Percentiles rank a stretch among this genome's conserved stretches.
Evolutionary conservation across 805 yeast genomes (phyloP).

Genomic region (Candida fluviatilis): DNA sequence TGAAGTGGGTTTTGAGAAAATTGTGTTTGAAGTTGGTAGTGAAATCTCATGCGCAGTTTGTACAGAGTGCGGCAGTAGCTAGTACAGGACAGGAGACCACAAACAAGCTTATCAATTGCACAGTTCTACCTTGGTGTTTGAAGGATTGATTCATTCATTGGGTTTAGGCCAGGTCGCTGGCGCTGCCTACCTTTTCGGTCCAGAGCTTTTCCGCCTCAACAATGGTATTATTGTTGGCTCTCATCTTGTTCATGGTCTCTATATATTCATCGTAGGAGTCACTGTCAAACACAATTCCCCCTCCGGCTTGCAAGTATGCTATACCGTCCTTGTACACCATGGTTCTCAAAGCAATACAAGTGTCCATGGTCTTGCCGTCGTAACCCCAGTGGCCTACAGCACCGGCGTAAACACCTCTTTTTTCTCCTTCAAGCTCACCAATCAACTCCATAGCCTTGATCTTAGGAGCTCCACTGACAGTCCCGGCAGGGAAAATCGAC

Average conservation of each 20-base stretch:
- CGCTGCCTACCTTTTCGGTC: conserved; percentile 52
- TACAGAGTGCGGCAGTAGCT: too few species aligned
- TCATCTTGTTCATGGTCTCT: conserved; percentile 97
- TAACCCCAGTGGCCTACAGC: conserved; percentile 99
- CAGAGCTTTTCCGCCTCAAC: conserved; percentile 86
- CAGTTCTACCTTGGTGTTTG: too few species aligned
- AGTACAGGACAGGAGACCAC: too few species aligned
- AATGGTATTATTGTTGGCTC: conserved; percentile 84
- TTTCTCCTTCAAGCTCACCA: conserved; percentile 83
- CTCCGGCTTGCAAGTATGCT: conserved; percentile 97
- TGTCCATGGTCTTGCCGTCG: conserved; percentile 92
- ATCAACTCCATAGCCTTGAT: conserved; percentile 95
- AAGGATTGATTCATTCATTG: too few species aligned
- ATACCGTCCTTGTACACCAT: conserved; percentile 90
- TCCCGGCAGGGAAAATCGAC: conserved; percentile 98
- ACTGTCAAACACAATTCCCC: conserved; percentile 94
- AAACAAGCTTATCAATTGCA: too few species aligned
- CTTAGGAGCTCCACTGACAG: conserved; percentile 98
- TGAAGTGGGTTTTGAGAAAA: background rate
- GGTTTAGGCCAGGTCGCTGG: too few species aligned
- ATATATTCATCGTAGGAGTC: conserved; percentile 94
- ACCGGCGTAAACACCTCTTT: conserved; percentile 96
- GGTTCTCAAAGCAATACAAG: conserved; percentile 95
- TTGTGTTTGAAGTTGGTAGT: too few species aligned
- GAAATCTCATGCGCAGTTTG: too few species aligned